A percentile compares a stretch with the other conserved stretches of the same genome.
Conservation (phyloP, 257 asterid genomes). For the Salvia miltiorrhiza region DNA sequence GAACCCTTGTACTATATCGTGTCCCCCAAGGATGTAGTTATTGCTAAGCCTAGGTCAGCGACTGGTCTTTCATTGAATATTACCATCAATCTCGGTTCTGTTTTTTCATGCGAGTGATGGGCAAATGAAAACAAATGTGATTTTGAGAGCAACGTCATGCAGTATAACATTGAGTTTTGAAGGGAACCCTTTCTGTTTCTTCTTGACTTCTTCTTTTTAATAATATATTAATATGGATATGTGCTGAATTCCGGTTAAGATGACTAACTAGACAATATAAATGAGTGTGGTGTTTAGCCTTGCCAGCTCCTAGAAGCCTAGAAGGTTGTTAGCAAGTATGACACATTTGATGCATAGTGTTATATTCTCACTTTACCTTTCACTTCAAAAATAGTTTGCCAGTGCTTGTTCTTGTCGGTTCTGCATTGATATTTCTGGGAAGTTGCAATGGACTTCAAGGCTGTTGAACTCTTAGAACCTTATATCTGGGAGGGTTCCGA, state of each 20-base stretch:
- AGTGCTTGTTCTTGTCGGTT: background rate
- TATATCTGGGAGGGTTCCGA: background rate
- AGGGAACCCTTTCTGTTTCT: constrained; percentile 1
- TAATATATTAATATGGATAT: background rate
- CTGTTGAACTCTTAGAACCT: constrained; percentile 17
- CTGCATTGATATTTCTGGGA: constrained; percentile 11
- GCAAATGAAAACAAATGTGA: background rate
- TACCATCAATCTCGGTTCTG: constrained; percentile 1
- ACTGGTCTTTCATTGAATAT: constrained; percentile 18
- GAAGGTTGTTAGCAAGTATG: background rate
- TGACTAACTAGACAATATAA: constrained; percentile 1
- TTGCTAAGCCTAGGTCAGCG: constrained; percentile 97
- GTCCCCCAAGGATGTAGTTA: constrained; percentile 97
- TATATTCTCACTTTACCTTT: background rate
- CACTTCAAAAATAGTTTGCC: background rate
- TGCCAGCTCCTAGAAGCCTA: background rate
- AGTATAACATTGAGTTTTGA: background rate
- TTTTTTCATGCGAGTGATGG: constrained; percentile 12
- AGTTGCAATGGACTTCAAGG: constrained; percentile 16
- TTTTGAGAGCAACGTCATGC: background rate
- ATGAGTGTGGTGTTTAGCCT: background rate
- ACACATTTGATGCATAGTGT: background rate
- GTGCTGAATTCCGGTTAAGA: background rate
- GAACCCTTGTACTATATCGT: constrained; percentile 92
- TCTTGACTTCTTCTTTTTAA: background rate